Evolutionary conservation across 2,329 filamentous ascomycete species (phyloP), one percentile per base, ranked within the genome.

Genomic region (Aspergillus persii): DNA sequence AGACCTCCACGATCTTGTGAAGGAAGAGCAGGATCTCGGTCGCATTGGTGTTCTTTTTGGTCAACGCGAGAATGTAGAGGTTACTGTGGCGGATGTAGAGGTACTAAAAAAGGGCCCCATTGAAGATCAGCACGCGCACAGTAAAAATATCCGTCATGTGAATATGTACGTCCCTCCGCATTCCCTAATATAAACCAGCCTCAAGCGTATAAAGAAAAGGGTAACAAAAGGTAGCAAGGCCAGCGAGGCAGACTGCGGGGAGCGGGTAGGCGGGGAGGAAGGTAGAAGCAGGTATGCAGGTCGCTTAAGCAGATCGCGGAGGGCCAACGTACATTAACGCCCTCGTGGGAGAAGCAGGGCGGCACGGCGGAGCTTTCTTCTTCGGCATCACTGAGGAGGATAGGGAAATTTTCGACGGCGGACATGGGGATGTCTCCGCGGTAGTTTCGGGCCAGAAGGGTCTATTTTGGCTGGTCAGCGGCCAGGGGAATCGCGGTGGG

Each of bases 31-130:
- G 87, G 69, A 99, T 97, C 79, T 99, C 95, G 79, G 95, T 92
- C 66, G 95, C 95, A 83, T 99, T 99, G 69, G 92, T 96, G 80
- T 99, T 99, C 76, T 94, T 91, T 84, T 99, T 99, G 59, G 95
- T 99, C 61, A 99, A 83, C 63, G 95, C 95, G 70, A 99, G 91
- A 66, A 99, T 89, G 80, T 97, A 99, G 69, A 99, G 90, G 80
- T 99, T 99, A 81, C 96, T 98, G 80, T 99, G 95, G 73, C 94
- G 89, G 79, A 99, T 99, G 80, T 99, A 99, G 73, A 99, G 91
- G 79, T 98, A 99, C 91, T 96, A 62, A 41, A 60, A 49, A 46
- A 50, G 18, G 29, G 12, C 18, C 11, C 36, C 23, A 46, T 9
- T 11, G 7, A 47, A 23, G 18, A 11, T 47, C 26, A 47, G 44